Base-by-base conservation (phyloP, 805 yeast species). In the Saturnispora hagleri region DNA sequence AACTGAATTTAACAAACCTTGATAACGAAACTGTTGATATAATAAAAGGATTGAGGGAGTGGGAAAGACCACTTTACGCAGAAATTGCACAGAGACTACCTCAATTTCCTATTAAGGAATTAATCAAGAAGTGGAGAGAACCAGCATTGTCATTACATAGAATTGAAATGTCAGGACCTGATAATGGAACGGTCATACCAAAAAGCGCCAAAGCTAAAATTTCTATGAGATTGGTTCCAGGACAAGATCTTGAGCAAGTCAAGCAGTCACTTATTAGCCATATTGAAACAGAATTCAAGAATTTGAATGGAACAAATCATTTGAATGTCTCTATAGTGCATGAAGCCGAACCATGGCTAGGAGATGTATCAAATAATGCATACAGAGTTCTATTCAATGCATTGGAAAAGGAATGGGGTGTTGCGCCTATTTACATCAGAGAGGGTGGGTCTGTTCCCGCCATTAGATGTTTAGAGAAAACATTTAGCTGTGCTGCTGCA, bases 391-490 rank as follows among this genome's bases (percentile, higher is more conserved):
- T 93, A 35, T 73, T 75, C 51, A 70, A 78, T 24, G 88, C 86
- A 48, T 72, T 91, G 33, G 68, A 71, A 42, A 65, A 71, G 4
- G 86, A 82, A 51, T 91, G 99, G 99, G 80, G 78, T 0, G 69
- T 73, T 12, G 87, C 86, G 51, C 97, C 98, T 2, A 69, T 91
- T 42, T 84, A 82, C 54, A 87, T 93, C 33, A 79, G 98, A 57
- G 99, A 93, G 70, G 99, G 99, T 55, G 99, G 99, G 0, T 88
- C 97, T 0, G 89, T 91, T 64, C 97, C 99, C 2, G 84, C 91
- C 10, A 82, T 93, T 7, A 70, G 97, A 56, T 85, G 84, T 54
- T 69, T 91, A 57, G 99, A 91, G 60, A 86, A 86, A 65, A 72
- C 77, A 12, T 86, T 91, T 58, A 67, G 75, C 49, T 96, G 98